Evolutionary conservation across 352 stramenopile species (phyloP), one percentile per base, ranked within the genome.

Genomic region (Globisporangium nagaii): DNA sequence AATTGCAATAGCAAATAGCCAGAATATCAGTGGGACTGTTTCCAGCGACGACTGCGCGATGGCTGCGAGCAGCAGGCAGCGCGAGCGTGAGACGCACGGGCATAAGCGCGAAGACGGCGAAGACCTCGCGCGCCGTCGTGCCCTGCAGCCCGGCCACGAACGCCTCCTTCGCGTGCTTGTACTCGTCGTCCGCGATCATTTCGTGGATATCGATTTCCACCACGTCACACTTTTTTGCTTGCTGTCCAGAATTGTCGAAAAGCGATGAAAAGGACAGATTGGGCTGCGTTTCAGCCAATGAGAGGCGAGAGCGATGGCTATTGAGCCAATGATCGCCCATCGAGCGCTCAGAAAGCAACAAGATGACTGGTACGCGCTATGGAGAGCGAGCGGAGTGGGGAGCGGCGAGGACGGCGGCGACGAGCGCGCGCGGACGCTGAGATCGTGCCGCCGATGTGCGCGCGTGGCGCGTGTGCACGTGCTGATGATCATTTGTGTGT

Each of bases 101-200:
- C 46, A 86, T 72, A 28, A 94, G 66, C 9, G 79, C 75, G 58
- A 94, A 91, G 25, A 89, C 62, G 15, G 84, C 47, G 45, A 90
- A 88, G 31, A 94, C 80, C 58, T 94, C 81, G 44, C 62, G 64
- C 4, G 75, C 76, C 11, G 68, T 87, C 13, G 84, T 90, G 56
- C 84, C 84, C 35, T 85, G 64, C 20, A 89, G 62, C 9, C 76
- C 77, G 24, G 74, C 64, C 19, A 94, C 82, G 56, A 94, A 94
- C 13, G 75, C 75, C 63, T 92, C 81, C 63, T 94, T 94, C 19
- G 80, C 78, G 55, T 71, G 74, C 68, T 94, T 94, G 71, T 94
- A 91, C 58, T 79, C 70, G 42, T 90, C 75, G 59, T 86, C 67
- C 28, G 61, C 55, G 51, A 69, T 70, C 73, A 81, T 82, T 37